Conservation (phyloP, 495 filamentous ascomycete genomes). For the Penicillium longicatenatum region DNA sequence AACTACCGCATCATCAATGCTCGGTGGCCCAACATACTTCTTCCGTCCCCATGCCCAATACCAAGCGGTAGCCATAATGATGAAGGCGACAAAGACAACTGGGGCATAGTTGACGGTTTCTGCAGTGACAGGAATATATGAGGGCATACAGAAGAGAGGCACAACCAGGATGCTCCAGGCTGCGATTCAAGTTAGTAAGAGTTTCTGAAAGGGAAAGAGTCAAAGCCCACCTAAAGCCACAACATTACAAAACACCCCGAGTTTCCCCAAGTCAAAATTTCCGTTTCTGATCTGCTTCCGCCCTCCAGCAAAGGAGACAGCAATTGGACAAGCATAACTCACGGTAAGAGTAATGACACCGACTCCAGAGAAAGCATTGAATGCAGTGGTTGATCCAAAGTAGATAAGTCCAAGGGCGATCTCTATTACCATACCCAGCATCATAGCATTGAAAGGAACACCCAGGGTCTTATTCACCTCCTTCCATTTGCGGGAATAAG, state of each 20-base stretch:
- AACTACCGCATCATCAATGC: slow-evolving; percentile 17
- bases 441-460: slow-evolving; percentile 53
- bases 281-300: slow-evolving; percentile 50
- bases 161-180: slow-evolving; percentile 60
- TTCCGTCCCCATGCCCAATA: slow-evolving; percentile 59
- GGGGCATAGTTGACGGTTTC: slow-evolving; percentile 53
- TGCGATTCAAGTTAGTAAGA: slow-evolving; percentile 22
- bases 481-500: slow-evolving; percentile 59
- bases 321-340: slow-evolving; percentile 55
- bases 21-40: slow-evolving; percentile 29
- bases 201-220: not conserved
- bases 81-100: slow-evolving; percentile 57
- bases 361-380: slow-evolving; percentile 61
- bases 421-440: slow-evolving; percentile 52
- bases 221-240: slow-evolving; percentile 52
- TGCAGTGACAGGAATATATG: slow-evolving; percentile 40
- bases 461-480: slow-evolving; percentile 48
- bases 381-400: slow-evolving; percentile 55
- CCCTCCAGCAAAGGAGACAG: slow-evolving; percentile 47
- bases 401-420: slow-evolving; percentile 59
- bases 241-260: slow-evolving; percentile 57
- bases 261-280: slow-evolving; percentile 55
- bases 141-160: slow-evolving; percentile 49
- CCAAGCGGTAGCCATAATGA: slow-evolving; percentile 53
- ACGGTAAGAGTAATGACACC: slow-evolving; percentile 58